Evolutionary conservation across 2,329 filamentous ascomycete species (phyloP).

Genomic region (Penicillium sp.): DNA sequence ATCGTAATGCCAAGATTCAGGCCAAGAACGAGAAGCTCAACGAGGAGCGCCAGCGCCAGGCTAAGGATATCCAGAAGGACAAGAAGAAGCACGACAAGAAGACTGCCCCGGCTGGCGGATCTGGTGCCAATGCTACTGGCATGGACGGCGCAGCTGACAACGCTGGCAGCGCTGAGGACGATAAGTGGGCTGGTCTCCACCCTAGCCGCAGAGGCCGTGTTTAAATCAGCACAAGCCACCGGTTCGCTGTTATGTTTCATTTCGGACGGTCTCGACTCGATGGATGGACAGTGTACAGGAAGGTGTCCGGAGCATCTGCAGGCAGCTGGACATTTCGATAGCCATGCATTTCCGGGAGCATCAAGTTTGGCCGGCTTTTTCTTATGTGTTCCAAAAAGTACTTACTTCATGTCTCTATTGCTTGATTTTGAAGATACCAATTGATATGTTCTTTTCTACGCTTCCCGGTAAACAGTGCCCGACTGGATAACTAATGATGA

Average conservation of each 20-base stretch:
- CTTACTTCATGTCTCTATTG: conserved; percentile 10
- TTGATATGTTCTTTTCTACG: conserved; percentile 5
- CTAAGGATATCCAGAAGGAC: conserved; percentile 42
- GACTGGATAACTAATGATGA: not conserved
- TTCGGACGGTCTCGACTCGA: not conserved
- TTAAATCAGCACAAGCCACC: conserved; percentile 6
- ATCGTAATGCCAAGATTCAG: conserved; percentile 66
- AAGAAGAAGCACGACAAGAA: conserved; percentile 29
- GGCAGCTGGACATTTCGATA: conserved; percentile 1
- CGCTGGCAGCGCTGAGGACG: conserved; percentile 6
- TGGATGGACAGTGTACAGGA: conserved; percentile 1
- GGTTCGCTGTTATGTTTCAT: not conserved
- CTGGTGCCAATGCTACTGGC: conserved; percentile 18
- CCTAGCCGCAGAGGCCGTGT: conserved; percentile 38
- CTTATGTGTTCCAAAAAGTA: conserved; percentile 10
- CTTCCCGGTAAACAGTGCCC: not conserved
- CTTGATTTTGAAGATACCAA: conserved; percentile 12
- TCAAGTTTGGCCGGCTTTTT: conserved; percentile 4
- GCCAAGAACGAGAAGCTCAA: conserved; percentile 79
- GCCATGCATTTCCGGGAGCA: conserved; percentile 1
- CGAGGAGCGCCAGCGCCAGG: conserved; percentile 52
- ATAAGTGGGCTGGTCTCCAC: conserved; percentile 34
- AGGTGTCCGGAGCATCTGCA: conserved; percentile 3
- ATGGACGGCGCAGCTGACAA: conserved; percentile 9
- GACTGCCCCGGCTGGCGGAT: conserved; percentile 16